Percentiles rank a stretch among this genome's conserved stretches.
Conservation (phyloP, 768 basidiomycete species). For the Russula sp. region DNA sequence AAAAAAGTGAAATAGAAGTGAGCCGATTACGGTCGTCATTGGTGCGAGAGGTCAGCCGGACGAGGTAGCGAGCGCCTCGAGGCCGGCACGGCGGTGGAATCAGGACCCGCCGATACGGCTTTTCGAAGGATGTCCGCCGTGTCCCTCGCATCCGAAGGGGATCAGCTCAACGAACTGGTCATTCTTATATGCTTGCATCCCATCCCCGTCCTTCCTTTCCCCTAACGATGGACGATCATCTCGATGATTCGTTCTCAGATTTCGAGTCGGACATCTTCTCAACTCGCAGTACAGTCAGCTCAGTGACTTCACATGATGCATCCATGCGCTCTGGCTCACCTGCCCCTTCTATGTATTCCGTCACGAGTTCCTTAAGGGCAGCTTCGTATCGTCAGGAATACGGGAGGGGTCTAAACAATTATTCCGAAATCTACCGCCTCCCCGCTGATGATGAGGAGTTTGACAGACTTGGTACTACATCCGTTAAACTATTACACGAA, state of each 20-base stretch:
- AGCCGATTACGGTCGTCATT: neutral
- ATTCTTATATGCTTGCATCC: conserved; percentile 30
- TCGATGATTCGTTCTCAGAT: conserved; percentile 42
- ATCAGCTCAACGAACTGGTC: neutral
- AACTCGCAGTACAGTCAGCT: conserved; percentile 44
- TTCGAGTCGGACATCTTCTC: conserved; percentile 47
- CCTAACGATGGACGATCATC: conserved; percentile 22
- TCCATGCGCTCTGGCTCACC: conserved; percentile 68
- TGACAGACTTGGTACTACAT: conserved; percentile 54
- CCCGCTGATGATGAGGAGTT: conserved; percentile 80
- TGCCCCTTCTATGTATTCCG: conserved; percentile 62
- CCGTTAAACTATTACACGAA: neutral
- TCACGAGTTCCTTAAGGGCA: conserved; percentile 60
- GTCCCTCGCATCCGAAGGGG: neutral
- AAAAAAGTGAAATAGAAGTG: neutral
- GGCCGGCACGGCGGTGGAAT: conserved; percentile 21
- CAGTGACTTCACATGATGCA: conserved; percentile 55
- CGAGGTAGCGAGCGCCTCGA: conserved; percentile 16
- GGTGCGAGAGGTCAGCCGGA: neutral
- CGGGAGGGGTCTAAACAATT: conserved; percentile 69
- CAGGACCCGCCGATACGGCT: conserved; percentile 26
- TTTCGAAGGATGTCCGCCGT: conserved; percentile 21
- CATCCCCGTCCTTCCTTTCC: conserved; percentile 17
- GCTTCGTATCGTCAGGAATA: conserved; percentile 62
- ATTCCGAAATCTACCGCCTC: conserved; percentile 73